These are phyloP conservation scores for Cutaneotrichosporon dermatis DNA, from an alignment of 1,284 basidiomycete species.

Conservation along the genomic window DNA sequence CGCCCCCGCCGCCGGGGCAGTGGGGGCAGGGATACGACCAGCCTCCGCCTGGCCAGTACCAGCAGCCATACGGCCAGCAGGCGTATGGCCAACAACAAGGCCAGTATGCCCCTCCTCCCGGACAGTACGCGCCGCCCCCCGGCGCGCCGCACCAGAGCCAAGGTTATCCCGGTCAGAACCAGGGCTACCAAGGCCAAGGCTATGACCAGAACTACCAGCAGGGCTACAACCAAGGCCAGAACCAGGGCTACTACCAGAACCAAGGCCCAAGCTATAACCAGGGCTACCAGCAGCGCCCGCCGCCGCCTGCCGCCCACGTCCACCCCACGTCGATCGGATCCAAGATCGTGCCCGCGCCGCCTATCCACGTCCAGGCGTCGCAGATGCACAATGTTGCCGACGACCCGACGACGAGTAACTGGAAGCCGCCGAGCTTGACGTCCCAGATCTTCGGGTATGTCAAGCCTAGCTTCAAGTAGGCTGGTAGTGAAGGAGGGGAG, in stretches of 20 bases:
- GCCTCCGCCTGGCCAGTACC: neutral
- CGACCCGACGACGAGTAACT: neutral
- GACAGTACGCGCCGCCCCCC: neutral
- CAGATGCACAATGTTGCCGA: neutral
- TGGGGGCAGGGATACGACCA: too few species aligned
- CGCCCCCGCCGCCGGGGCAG: neutral
- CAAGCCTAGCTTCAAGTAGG: neutral
- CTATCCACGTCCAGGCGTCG: neutral
- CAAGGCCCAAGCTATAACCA: neutral
- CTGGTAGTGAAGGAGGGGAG: too few species aligned
- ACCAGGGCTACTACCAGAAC: neutral
- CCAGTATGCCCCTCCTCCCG: too few species aligned
- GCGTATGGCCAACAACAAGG: too few species aligned
- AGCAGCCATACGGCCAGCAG: neutral
- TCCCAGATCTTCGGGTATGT: conserved; percentile 3
- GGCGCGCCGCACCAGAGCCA: neutral
- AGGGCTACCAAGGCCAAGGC: neutral
- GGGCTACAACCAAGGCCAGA: neutral
- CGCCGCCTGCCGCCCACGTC: neutral
- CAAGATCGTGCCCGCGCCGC: conserved; percentile 1
- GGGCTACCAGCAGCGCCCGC: neutral
- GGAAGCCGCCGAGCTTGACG: conserved; percentile 1
- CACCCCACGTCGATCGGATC: neutral
- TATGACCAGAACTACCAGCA: neutral
- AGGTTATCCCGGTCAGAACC: too few species aligned